Base-by-base conservation (phyloP, 768 basidiomycete species). In the Mycena epipterygia region DNA sequence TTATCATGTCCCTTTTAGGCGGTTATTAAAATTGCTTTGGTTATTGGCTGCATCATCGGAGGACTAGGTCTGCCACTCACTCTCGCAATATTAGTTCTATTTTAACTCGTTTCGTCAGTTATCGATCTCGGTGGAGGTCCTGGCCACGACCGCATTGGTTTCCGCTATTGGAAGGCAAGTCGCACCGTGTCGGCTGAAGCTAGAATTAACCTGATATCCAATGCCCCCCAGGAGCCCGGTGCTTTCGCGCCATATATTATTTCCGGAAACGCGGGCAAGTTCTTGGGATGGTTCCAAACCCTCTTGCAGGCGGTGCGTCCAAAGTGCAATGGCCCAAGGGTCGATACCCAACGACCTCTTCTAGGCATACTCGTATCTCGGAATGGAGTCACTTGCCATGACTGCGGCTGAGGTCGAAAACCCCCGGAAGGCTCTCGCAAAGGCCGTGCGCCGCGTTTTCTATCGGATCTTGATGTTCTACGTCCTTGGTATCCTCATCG, bases 341-440 rank as follows among this genome's bases (percentile, higher is more conserved):
- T 21, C 5, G 29, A 46, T 25, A 5, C 7, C 21, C 27, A 39
- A 70, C 19, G 39, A 17, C 30, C 44, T 49, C 6, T 33, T 16
- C 21, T 16, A 65, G 69, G 89, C 87, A 2, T 94, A 91, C 83
- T 89, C 91, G 1, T 90, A 89, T 80, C 85, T 88, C 68, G 90
- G 90, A 25, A 87, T 91, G 72, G 90, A 93, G 78, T 73, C 75
- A 11, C 76, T 83, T 21, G 81, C 81, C 8, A 80, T 78, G 37
- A 75, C 75, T 55, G 77, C 90, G 11, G 89, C 88, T 0, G 93
- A 94, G 81, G 88, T 90, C 1, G 72, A 82, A 62, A 90, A 89
- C 74, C 93, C 93, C 13, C 85, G 91, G 33, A 86, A 85, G 57
- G 88, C 90, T 67, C 91, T 95, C 69, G 86, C 89, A 44, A 88